Evolutionary conservation across 768 basidiomycete genomes (phyloP), one percentile per base, ranked within the genome.

Genomic region (Pulveroboletus sp.): DNA sequence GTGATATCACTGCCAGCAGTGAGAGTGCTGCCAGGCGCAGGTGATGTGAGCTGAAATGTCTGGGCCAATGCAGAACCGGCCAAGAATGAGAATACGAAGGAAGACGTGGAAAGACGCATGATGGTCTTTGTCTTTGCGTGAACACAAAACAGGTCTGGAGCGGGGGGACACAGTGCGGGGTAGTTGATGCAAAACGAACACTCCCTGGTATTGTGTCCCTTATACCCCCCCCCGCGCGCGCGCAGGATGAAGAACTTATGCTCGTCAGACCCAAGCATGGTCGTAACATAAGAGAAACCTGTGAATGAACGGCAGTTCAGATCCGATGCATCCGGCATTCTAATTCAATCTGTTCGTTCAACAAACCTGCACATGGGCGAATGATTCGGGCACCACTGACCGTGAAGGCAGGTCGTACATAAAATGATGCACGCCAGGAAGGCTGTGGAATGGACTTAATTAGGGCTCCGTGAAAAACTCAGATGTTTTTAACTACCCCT

Each of bases 31-130:
- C 43, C 52, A 19, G 56, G 7, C 3, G 53, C 3, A 30, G 62
- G 62, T 1, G 20, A 40, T 7, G 36, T 42, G 23, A 63, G 22
- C 19, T 40, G 27, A 20, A 54, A 45, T 2, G 24, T 36, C 42
- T 63, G 62, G 9, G 59, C 62, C 16, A 56, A 37, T 10, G 45
- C 61, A 23, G 47, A 54, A 27, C 26, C 43, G n/a, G 45, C 49
- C 39, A 59, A 35, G 39, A 51, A n/a, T 16, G 45, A 42, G 12
- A 65, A 52, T 16, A 49, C 56, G 20, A 65, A 29, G 4, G 22
- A 27, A 2, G 49, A 19, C 36, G 49, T 49, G 39, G 63, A 42
- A 7, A 56, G 47, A 6, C 43, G 45, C 62, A 65, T 63, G 34
- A 42, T 49, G 16, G 19, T 43, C 19, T n/a, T n/a, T n/a, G n/a